Evolutionary conservation across 495 filamentous ascomycete species (phyloP), one percentile per base, ranked within the genome.

Genomic region (Aspergillus wentii): DNA sequence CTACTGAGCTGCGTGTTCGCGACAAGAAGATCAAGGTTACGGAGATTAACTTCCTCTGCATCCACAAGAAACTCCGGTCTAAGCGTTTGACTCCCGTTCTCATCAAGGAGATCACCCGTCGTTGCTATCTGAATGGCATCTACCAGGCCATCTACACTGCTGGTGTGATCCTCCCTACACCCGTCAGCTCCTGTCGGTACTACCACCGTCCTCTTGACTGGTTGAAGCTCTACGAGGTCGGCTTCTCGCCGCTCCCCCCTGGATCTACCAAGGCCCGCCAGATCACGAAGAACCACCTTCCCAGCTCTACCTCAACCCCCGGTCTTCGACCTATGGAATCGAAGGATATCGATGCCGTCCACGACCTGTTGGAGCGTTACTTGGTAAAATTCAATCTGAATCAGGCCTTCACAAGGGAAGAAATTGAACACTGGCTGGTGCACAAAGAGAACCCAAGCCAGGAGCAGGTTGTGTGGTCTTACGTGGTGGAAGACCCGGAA

Each of bases 71-170:
- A 63, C 79, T 98, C 7, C 85, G 94, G 28, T 79, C 83, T 10
- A 96, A 98, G 64, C 81, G 94, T 8, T 75, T 98, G 26, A 77
- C 92, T 0, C 92, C 92, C 0, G 83, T 95, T 3, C 76, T 98
- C 27, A 98, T 98, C 66, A 94, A 96, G 56, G 92, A 97, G 57
- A 88, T 98, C 55, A 96, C 92, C 8, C 82, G 92, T 14, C 77
- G 86, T 33, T 90, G 86, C 67, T 91, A 97, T 58, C 53, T 84
- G 17, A 70, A 79, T 27, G 83, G 80, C 3, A 83, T 94, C 43
- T 97, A 79, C 70, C 91, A 96, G 59, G 94, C 91, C 23, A 86
- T 97, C 52, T 95, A 95, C 63, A 98, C 94, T 1, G 92, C 79
- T 17, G 92, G 92, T 25, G 77, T 91, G 15, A 79, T 97, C 19